Evolutionary conservation across 306 rosid genomes (phyloP), one percentile per base, ranked within the genome.

Genomic region (Cucurbita pepo): DNA sequence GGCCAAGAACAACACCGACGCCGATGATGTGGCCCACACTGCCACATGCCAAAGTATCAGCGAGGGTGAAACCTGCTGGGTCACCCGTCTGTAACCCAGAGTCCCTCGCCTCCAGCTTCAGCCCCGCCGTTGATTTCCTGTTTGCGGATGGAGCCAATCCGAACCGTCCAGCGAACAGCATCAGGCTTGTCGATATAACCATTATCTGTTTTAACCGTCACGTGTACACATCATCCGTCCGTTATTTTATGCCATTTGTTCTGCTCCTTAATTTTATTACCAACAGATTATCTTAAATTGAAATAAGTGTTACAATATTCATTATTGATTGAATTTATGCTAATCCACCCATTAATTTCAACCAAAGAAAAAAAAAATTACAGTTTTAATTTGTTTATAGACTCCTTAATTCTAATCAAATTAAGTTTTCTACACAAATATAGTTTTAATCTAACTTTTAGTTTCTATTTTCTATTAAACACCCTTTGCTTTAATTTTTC

Each of bases 41-140:
- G 6, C 99, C 99, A 73, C 97, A 95, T 1, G 99, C 99, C 95
- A 95, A 85, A 54, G 99, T 95, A 64, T 95, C 97, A 72, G 99
- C 97, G 51, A 94, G 97, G 6, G 99, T 95, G 86, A 95, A 94
- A 0, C 97, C 96, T 59, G 97, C 96, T 37, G 96, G 97, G 80
- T 91, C 99, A 56, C 99, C 99, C 0, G 95, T 91, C 81, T 95
- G 97, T 79, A 94, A 79, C 2, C 99, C 97, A 5, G 99, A 89
- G 80, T 95, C 91, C 96, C 99, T 91, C 2, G 1, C 79, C 64
- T 94, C 99, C 41, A 95, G 85, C 88, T 80, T 95, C 25, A 95
- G 82, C 56, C 97, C 99, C 1, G 99, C 96, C 0, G 97, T 95
- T 8, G 99, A 78, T 81, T 95, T 95, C 83, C 96, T 80, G 86